Conservation (phyloP, 768 basidiomycete genomes). For the Daedaleopsis nitida region DNA sequence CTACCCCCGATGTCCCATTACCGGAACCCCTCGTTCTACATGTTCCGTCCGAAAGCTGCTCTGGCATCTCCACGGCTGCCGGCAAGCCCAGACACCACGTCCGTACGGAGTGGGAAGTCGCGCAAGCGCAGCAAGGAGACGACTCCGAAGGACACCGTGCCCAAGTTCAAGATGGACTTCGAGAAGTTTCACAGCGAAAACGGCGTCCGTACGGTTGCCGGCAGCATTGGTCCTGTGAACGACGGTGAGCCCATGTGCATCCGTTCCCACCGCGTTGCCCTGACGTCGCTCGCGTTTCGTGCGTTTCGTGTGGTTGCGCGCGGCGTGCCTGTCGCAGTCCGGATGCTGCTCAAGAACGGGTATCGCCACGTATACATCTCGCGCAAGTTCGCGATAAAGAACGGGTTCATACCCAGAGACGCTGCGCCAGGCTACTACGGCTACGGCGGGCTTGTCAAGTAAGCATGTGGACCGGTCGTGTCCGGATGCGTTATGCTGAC, state of each 20-base stretch:
- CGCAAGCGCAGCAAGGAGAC: constrained; percentile 37
- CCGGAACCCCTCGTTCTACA: constrained; percentile 69
- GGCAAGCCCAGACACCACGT: constrained; percentile 30
- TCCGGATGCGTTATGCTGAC: neutral
- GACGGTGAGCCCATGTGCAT: constrained; percentile 56
- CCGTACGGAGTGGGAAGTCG: constrained; percentile 38
- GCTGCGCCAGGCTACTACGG: constrained; percentile 91
- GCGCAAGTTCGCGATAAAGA: constrained; percentile 83
- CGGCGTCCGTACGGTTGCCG: constrained; percentile 90
- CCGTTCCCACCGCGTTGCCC: neutral
- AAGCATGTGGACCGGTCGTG: constrained; percentile 10
- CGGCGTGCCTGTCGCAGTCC: constrained; percentile 48
- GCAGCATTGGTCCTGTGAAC: constrained; percentile 87
- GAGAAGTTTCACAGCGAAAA: constrained; percentile 87
- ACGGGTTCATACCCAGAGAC: constrained; percentile 86
- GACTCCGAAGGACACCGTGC: constrained; percentile 48
- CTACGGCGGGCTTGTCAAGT: constrained; percentile 85
- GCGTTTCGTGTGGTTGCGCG: neutral
- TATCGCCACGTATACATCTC: constrained; percentile 96
- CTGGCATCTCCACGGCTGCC: constrained; percentile 33
- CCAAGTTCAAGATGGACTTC: constrained; percentile 74
- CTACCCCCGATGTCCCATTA: constrained; percentile 67
- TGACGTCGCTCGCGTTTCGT: constrained; percentile 1
- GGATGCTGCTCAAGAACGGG: constrained; percentile 92
- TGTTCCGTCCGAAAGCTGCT: constrained; percentile 41